These are phyloP conservation scores for Blastocystis sp. DNA, from an alignment of 352 stramenopile species.

Conservation along the genomic window DNA sequence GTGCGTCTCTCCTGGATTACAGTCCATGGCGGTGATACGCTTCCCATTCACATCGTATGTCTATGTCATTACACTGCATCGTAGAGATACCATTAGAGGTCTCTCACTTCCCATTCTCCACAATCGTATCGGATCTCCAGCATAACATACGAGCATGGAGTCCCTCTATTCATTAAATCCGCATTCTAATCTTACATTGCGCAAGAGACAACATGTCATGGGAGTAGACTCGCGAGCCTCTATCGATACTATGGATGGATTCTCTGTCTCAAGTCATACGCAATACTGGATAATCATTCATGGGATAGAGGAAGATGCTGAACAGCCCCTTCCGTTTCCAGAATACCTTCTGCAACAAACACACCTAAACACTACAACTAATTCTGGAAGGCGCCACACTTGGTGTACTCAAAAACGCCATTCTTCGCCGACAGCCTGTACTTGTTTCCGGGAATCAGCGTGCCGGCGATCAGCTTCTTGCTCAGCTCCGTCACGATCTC, in stretches of 20 bases:
- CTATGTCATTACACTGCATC: background rate
- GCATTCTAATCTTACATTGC: background rate
- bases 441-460: background rate
- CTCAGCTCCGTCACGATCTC: conserved; percentile 83
- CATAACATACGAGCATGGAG: background rate
- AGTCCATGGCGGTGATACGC: background rate
- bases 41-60: background rate
- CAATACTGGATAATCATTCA: background rate
- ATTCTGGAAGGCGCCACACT: background rate
- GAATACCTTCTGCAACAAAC: background rate
- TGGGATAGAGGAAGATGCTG: background rate
- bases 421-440: conserved; percentile 53
- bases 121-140: background rate
- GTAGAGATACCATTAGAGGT: background rate
- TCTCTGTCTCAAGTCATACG: background rate
- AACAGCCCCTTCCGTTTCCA: background rate
- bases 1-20: background rate
- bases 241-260: background rate
- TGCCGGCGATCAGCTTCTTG: conserved; percentile 53
- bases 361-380: background rate
- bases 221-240: background rate
- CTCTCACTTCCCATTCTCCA: background rate
- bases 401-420: conserved; percentile 30
- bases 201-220: background rate
- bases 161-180: background rate